A percentile compares a stretch with the other conserved stretches of the same genome.
Evolutionary conservation across 2,329 filamentous ascomycete species (phyloP).

Genomic region (Chaetomiaceae sp.): DNA sequence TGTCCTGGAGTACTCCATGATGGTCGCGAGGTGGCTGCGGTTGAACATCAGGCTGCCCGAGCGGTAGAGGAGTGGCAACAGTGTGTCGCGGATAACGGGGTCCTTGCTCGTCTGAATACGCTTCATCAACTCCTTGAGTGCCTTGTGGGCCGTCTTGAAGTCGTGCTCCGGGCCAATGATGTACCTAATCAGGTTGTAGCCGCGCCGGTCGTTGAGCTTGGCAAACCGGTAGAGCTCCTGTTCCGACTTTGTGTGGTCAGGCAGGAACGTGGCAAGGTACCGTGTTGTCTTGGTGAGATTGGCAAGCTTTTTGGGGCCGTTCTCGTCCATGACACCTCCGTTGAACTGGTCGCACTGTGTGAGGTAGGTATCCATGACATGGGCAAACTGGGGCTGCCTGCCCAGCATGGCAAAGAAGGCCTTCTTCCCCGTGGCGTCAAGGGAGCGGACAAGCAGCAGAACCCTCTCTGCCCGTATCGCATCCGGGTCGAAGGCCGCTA

Average conservation of each 20-base stretch:
- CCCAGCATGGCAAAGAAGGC: conserved; percentile 85
- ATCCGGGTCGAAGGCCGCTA: conserved; percentile 58
- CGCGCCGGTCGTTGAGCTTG: conserved; percentile 82
- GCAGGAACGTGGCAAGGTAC: conserved; percentile 69
- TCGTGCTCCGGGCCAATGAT: conserved; percentile 81
- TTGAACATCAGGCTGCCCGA: conserved; percentile 86
- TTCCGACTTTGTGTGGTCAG: conserved; percentile 67
- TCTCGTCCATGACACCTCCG: conserved; percentile 73
- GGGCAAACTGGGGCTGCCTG: conserved; percentile 69
- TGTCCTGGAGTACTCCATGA: conserved; percentile 81
- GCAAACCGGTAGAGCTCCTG: conserved; percentile 86
- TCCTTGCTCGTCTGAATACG: conserved; percentile 66
- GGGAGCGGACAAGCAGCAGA: conserved; percentile 70
- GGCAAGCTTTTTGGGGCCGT: conserved; percentile 63
- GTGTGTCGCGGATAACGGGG: conserved; percentile 67
- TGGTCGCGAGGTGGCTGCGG: conserved; percentile 84
- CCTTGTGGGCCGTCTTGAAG: conserved; percentile 84
- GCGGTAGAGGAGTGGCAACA: conserved; percentile 78
- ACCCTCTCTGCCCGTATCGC: conserved; percentile 80
- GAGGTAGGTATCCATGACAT: conserved; percentile 70
- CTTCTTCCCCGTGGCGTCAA: conserved; percentile 73
- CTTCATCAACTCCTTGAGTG: conserved; percentile 84
- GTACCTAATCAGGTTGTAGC: conserved; percentile 84
- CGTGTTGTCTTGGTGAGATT: conserved; percentile 69
- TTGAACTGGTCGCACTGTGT: conserved; percentile 86